Conservation (phyloP, 306 rosid genomes). For the Spatholobus suberectus region DNA sequence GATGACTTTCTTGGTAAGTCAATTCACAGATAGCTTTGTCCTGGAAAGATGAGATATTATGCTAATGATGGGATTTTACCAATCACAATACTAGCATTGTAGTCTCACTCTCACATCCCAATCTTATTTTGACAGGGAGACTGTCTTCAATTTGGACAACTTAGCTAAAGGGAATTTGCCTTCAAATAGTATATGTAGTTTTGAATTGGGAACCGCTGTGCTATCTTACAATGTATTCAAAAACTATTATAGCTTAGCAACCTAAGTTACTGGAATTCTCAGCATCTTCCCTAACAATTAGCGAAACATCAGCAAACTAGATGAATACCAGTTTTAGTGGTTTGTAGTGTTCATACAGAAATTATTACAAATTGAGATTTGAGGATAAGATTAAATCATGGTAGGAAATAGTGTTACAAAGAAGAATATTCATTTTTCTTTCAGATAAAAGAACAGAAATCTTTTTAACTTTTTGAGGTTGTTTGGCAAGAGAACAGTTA, state of each 20-base stretch:
- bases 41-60: not conserved
- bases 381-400: not conserved
- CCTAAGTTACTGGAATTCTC: not conserved
- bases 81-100: not conserved
- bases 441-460: not conserved
- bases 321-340: not conserved
- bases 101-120: not conserved
- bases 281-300: too few relatives aligned
- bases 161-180: not conserved
- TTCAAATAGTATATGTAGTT: not conserved
- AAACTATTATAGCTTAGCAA: not conserved
- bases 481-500: not conserved
- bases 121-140: not conserved
- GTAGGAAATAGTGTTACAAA: not conserved
- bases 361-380: not conserved
- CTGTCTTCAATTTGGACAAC: not conserved
- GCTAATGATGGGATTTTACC: not conserved
- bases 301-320: not conserved
- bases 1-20: not conserved
- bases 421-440: constrained; percentile 9
- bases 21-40: not conserved
- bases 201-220: not conserved
- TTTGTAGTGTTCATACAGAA: not conserved
- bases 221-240: not conserved
- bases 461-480: not conserved